Percentiles rank a stretch among this genome's conserved stretches.
Conservation (phyloP, 2,329 filamentous ascomycete genomes). For the Neonectria neomacrospora region DNA sequence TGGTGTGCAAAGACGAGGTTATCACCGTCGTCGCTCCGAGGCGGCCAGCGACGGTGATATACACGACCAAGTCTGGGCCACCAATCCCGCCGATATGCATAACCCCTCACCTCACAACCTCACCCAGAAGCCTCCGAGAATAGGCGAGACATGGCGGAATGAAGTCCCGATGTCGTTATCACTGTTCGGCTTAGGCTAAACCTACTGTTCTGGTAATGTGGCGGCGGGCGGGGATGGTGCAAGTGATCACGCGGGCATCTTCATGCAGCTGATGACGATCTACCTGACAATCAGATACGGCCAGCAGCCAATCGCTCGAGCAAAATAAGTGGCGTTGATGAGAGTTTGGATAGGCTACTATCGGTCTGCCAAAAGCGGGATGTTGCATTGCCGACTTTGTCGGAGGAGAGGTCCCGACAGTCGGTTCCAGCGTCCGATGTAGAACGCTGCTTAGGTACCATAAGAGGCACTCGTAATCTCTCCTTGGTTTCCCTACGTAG, state of each 20-base stretch:
- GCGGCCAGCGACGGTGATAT: slow-evolving; percentile 15
- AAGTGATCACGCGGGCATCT: slow-evolving; percentile 27
- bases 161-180: slow-evolving; percentile 15
- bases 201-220: slow-evolving; percentile 14
- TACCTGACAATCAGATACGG: slow-evolving; percentile 8
- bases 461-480: slow-evolving; percentile 8
- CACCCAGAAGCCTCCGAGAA: slow-evolving; percentile 6
- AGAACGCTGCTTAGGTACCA: slow-evolving; percentile 2
- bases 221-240: slow-evolving; percentile 22
- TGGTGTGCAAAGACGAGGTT: not conserved
- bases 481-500: not conserved
- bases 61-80: slow-evolving; percentile 1
- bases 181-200: slow-evolving; percentile 11
- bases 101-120: slow-evolving; percentile 6
- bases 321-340: not conserved
- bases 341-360: slow-evolving; percentile 21
- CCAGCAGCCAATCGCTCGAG: slow-evolving; percentile 11
- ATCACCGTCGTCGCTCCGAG: not conserved
- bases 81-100: not conserved
- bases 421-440: slow-evolving; percentile 34
- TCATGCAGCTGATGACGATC: slow-evolving; percentile 28
- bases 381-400: slow-evolving; percentile 11
- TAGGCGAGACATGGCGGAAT: slow-evolving; percentile 2
- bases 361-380: slow-evolving; percentile 6
- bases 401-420: not conserved